Base-by-base conservation (phyloP, 176 grass and related monocot genomes). In the Ananas comosus region DNA sequence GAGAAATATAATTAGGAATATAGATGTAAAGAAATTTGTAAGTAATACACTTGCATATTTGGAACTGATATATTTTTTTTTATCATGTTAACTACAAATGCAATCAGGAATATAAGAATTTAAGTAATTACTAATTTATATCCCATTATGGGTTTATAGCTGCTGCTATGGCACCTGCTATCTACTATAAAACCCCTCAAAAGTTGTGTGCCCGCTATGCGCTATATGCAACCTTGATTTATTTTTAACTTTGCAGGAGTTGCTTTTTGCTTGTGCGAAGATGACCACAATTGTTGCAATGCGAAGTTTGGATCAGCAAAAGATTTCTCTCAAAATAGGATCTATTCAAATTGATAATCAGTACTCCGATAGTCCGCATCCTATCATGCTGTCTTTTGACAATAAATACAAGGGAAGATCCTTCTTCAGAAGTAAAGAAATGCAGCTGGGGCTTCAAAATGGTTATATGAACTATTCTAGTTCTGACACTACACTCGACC, bases 331-430 rank as follows among this genome's bases (percentile, higher is more conserved):
- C 78, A 81, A 92, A 83, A 87, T 82, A 65, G 81, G 80, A 64
- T 83, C 77, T 82, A 85, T 97, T 74, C 93, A 97, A 90, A 92
- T 97, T 69, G 93, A 97, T 82, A 97, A 97, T 87, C 93, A 97
- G 28, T 76, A 90, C 78, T 70, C 79, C 51, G 93, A 92, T 70
- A 90, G 86, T 71, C 86, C 83, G 71, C 89, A 92, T 86, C 93
- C 93, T 69, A 81, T 92, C 29, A 79, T 87, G 79, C 72, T 97
- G 25, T 97, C 93, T 72, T 92, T 92, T 79, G 86, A 97, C 49
- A 85, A 82, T 71, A 80, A 69, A 57, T 79, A 86, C 14, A 92
- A 81, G 79, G 87, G 81, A 16, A 86, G 81, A 53, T 75, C 86
- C 51, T 70, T 97, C 70, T 72, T 92, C 29, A 92, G 67, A 85